Evolutionary conservation across 1,284 basidiomycete genomes (phyloP).

Genomic region (Chondrostereum purpureum): DNA sequence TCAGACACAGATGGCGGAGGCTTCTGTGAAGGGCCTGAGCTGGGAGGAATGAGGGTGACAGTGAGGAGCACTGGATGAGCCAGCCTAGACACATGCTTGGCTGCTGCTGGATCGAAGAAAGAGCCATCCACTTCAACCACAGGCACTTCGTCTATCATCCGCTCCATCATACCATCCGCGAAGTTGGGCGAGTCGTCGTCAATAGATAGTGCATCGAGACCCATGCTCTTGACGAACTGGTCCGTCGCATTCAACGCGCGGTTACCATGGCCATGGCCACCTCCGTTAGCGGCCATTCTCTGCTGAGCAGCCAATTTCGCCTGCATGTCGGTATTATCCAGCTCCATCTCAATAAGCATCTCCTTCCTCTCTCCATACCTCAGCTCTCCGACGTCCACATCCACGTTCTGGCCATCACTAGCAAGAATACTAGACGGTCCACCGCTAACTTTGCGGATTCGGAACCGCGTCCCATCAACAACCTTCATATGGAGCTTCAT

Average conservation of each 20-base stretch:
- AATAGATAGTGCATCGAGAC: constrained; percentile 65
- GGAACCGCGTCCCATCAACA: constrained; percentile 77
- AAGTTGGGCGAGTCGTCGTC: constrained; percentile 68
- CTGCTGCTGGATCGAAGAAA: constrained; percentile 83
- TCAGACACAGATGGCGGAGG: constrained; percentile 58
- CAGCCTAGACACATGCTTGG: constrained; percentile 76
- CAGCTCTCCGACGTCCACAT: constrained; percentile 91
- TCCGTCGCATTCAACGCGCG: constrained; percentile 65
- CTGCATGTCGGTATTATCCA: constrained; percentile 67
- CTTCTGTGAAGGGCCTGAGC: constrained; percentile 28
- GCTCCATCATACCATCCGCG: constrained; percentile 80
- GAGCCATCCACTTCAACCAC: constrained; percentile 89
- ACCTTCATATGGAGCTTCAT: constrained; percentile 92
- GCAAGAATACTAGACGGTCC: constrained; percentile 79
- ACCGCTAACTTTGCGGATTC: constrained; percentile 86
- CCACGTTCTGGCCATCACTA: constrained; percentile 85
- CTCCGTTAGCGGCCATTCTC: constrained; percentile 12
- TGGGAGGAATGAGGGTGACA: constrained; percentile 72
- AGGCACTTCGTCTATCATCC: constrained; percentile 90
- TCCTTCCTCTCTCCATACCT: constrained; percentile 89
- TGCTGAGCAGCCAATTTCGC: constrained; percentile 21
- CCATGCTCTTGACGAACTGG: constrained; percentile 75
- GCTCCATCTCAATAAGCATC: constrained; percentile 90
- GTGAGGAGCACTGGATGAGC: constrained; percentile 86
- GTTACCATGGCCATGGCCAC: constrained; percentile 13